Evolutionary conservation across 2,329 filamentous ascomycete species (phyloP), one percentile per base, ranked within the genome.

Genomic region (Stachybotrys chartarum): DNA sequence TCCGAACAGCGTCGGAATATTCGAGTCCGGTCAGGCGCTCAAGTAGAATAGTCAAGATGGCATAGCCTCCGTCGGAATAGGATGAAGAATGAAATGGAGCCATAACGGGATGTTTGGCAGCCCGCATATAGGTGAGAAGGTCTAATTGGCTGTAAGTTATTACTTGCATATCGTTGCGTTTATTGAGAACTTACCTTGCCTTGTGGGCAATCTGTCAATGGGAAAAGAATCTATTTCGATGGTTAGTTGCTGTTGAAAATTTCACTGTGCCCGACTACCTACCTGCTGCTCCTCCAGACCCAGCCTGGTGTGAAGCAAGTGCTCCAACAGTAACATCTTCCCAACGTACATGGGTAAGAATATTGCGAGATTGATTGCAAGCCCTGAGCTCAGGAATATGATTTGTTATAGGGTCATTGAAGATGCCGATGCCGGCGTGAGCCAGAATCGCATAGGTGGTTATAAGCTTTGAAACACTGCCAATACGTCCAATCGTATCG

Each of bases 391-490:
- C 66, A 0, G 66, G 65, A 2, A 68, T 18, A 42, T 60, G 65
- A 14, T 63, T 58, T 0, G 65, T 65, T 8, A 68, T 58, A 1
- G 65, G 63, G 16, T 62, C 56, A 30, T 62, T 57, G 56, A 63
- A 62, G 18, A 61, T 57, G 2, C 50, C 49, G 14, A 60, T 53
- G 0, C 64, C 65, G 5, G 59, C 58, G 7, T 60, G 57, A 1
- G 58, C 53, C 32, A 68, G 56, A 12, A 66, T 54, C 1, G 62
- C 54, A 52, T 68, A 68, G n/a, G 62, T 59, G 2, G 64, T 67
- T n/a, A 63, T 55, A 3, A 68, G 51, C 53, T 68, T 68, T 10
- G 65, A 61, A 3, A 67, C 56, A 49, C 64, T 68, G 1, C 66
- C 65, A 7, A 67, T 58, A n/a, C 64, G 63, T 52, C 57, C 63